phyloP scores from a whole-genome alignment of 306 rosid genomes.

The Benincasa hispida region DNA sequence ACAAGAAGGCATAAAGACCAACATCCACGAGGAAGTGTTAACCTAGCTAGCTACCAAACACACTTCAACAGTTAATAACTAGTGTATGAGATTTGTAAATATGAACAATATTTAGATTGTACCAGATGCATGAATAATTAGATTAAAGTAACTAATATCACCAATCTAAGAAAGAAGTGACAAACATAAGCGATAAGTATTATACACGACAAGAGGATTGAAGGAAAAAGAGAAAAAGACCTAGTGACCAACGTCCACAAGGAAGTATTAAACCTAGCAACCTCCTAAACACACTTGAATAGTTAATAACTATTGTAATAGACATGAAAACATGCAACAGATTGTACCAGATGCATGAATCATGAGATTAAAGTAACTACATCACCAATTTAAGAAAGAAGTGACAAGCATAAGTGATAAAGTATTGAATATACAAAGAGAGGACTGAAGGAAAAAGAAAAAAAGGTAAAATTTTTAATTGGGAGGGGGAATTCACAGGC shows the following conservation, averaged over 20 bases:
- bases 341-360: background rate
- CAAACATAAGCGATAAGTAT: background rate
- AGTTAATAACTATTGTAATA: background rate
- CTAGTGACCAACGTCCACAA: no score
- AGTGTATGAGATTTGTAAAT: background rate
- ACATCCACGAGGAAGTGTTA: no score
- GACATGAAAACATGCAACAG: background rate
- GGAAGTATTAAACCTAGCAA: no score
- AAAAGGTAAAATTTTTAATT: background rate
- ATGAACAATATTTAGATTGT: background rate
- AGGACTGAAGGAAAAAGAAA: background rate
- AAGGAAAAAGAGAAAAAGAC: no score
- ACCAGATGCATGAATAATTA: background rate
- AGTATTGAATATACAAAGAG: no score
- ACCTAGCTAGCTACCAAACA: background rate
- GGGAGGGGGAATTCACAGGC: background rate
- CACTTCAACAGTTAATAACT: background rate
- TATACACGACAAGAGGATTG: background rate
- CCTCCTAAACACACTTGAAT: background rate
- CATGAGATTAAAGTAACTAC: background rate
- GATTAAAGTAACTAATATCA: background rate
- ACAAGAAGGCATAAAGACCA: no score
- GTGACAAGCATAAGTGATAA: background rate
- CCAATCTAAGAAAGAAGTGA: background rate
- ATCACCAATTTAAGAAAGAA: background rate